Evolutionary conservation across 2,329 filamentous ascomycete species (phyloP).

Genomic region (Pseudogymnoascus sp.): DNA sequence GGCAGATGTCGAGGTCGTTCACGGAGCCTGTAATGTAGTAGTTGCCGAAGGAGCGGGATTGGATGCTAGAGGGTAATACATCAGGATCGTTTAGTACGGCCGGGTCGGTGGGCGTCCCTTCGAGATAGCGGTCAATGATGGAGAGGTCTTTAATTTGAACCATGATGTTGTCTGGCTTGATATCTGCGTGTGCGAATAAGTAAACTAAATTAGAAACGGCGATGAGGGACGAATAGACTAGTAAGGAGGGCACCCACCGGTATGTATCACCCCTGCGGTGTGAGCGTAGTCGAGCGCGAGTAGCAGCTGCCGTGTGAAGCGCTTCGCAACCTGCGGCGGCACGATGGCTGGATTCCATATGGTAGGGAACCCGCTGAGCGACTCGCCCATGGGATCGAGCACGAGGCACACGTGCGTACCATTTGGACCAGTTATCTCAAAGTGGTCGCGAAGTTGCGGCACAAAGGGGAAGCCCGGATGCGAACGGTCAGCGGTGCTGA

Average conservation of each 20-base stretch:
- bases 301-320: conserved; percentile 21
- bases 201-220: background rate
- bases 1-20: conserved; percentile 16
- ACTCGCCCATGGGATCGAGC: conserved; percentile 23
- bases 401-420: conserved; percentile 24
- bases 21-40: conserved; percentile 9
- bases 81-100: background rate
- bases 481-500: conserved; percentile 9
- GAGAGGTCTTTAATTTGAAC: conserved; percentile 19
- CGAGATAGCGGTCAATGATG: conserved; percentile 15
- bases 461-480: conserved; percentile 19
- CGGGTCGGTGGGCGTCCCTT: background rate
- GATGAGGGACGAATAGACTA: no score
- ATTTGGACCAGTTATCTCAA: conserved; percentile 20
- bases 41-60: background rate
- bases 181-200: conserved; percentile 16
- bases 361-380: conserved; percentile 13
- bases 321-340: conserved; percentile 18
- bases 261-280: conserved; percentile 20
- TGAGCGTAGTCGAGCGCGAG: conserved; percentile 24
- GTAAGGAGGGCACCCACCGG: conserved; percentile 7
- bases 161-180: conserved; percentile 22
- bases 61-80: background rate
- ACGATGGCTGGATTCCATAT: conserved; percentile 17
- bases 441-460: conserved; percentile 20